Conservation (phyloP, 257 asterid species). For the Nicotiana otophora region DNA sequence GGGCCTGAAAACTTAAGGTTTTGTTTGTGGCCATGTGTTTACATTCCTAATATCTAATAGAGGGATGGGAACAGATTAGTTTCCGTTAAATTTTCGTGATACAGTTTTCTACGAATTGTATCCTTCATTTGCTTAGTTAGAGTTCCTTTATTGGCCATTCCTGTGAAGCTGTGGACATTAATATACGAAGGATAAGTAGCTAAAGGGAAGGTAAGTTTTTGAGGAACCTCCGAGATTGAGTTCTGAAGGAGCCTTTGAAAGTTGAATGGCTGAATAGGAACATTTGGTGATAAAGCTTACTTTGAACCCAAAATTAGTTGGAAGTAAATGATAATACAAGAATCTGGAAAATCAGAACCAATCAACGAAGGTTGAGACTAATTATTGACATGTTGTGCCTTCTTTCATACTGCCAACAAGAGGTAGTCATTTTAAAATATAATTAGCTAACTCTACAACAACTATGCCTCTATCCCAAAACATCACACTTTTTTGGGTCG, state of each 20-base stretch:
- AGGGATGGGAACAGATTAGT: not conserved
- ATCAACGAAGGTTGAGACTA: not conserved
- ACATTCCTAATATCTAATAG: not conserved
- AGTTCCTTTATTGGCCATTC: not conserved
- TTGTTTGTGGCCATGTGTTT: not conserved
- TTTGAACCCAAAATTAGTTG: not conserved
- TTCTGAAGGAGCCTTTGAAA: not conserved
- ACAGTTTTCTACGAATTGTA: not conserved
- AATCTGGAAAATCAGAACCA: not conserved
- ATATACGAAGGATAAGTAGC: not conserved
- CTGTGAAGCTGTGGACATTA: not conserved
- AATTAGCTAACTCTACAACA: too few species aligned
- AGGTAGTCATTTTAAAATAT: too few species aligned
- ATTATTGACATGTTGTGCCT: too few species aligned
- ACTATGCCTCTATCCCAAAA: too few species aligned
- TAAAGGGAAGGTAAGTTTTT: not conserved
- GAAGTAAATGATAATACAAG: not conserved
- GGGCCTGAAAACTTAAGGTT: not conserved
- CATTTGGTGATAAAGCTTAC: not conserved
- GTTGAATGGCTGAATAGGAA: not conserved
- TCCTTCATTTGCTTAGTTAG: not conserved
- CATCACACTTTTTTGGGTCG: too few species aligned
- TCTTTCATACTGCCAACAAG: too few species aligned
- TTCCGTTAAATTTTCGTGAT: not conserved
- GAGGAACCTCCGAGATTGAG: not conserved